Evolutionary conservation across 495 filamentous ascomycete genomes (phyloP).

Genomic region (Niebla homalea): DNA sequence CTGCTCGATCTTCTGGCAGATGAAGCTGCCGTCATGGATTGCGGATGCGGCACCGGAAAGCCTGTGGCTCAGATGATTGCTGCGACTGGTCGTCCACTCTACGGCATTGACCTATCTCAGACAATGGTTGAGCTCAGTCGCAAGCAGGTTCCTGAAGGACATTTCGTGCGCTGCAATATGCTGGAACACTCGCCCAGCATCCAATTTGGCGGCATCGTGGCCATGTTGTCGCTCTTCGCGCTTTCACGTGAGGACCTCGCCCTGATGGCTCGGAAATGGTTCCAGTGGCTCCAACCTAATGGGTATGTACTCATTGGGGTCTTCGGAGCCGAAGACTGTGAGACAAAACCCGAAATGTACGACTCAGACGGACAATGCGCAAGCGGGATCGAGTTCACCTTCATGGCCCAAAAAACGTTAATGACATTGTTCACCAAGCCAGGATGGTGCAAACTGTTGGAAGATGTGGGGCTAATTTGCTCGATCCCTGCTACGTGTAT

Average conservation of each 20-base stretch:
- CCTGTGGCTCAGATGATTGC: constrained; percentile 24
- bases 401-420: constrained; percentile 2
- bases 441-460: constrained; percentile 12
- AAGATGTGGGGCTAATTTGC: constrained; percentile 18
- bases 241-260: constrained; percentile 8
- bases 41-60: constrained; percentile 37
- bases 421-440: constrained; percentile 8
- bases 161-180: constrained; percentile 22
- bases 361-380: constrained; percentile 14
- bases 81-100: constrained; percentile 19
- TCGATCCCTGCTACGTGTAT: too few species aligned
- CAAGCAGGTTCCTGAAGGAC: constrained; percentile 19
- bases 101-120: constrained; percentile 25
- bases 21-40: constrained; percentile 20
- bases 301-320: constrained; percentile 7
- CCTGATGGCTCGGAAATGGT: constrained; percentile 8
- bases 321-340: constrained; percentile 10
- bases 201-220: constrained; percentile 10
- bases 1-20: constrained; percentile 10
- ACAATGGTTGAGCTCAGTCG: constrained; percentile 23
- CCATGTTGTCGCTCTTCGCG: constrained; percentile 14
- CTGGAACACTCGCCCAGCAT: constrained; percentile 14
- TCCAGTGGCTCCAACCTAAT: constrained; percentile 13
- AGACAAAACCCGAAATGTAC: constrained; percentile 2
- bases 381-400: constrained; percentile 2